Evolutionary conservation across 1,284 basidiomycete species (phyloP), one percentile per base, ranked within the genome.

Genomic region (Cutaneotrichosporon cavernicola): DNA sequence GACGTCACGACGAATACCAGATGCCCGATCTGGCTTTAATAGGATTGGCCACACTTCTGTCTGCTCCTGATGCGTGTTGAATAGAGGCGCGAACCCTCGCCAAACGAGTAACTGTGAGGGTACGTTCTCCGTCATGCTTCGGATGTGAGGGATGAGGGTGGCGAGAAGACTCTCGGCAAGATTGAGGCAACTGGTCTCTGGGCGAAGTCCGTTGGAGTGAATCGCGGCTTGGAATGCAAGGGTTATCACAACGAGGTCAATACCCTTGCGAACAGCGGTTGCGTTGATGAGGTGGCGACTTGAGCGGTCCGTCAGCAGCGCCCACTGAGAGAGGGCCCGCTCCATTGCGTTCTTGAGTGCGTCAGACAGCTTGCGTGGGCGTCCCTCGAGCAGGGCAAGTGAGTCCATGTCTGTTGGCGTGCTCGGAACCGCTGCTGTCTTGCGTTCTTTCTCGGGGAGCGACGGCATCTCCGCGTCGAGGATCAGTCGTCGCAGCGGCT

Each of bases 181-280:
- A 36, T 63, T 61, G 0, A 77, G 56, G 36, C 67, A 73, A 0
- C 61, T 47, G 1, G 58, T 18, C 47, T 78, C 76, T 1, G 70
- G 62, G 0, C 83, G 81, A 2, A 84, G 85, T 7, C 89, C 88
- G 63, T 90, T 90, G 61, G 86, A 69, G 10, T 84, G 74, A 8
- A 93, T 84, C 0, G 86, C 72, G 0, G 85, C 85, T 74, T 93
- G 89, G 70, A 90, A 93, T 22, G 82, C 80, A 1, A 95, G 77
- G 0, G 86, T 84, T 0, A 84, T 80, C 5, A 91, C 82, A 1
- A 87, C 85, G 18, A 89, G 78, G 72, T 95, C 91, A 47, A 95
- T 73, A 5, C 85, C 82, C 38, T 85, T 83, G 14, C 90, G 86
- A 4, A 87, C 83, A 51, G 82, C 84, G 72, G 90, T 89, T 0